Base-by-base conservation (phyloP, 2,329 filamentous ascomycete species). In the Cadophora sp. region DNA sequence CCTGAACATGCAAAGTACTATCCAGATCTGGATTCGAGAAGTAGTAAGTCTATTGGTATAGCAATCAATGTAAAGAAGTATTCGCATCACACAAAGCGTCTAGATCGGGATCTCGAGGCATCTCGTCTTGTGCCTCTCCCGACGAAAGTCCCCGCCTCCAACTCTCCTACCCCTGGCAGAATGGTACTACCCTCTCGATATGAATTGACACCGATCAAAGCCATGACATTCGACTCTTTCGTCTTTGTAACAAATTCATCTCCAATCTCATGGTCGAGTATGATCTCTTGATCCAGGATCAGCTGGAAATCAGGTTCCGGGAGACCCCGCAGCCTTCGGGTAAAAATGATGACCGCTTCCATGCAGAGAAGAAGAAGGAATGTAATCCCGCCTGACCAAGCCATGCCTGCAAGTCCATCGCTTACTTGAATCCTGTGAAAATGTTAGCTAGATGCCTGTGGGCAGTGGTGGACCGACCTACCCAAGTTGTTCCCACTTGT, bases 401-500 rank as follows among this genome's bases (percentile, higher is more conserved):
- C 24, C 40, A 61, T 61, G 7, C 55, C 64, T 12, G 50, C 55
- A 4, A 65, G 55, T 4, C 43, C 64, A 24, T 65, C 64, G 19
- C 43, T 51, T 19, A 65, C 24, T 65, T 65, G 64, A n/a, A 65
- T 65, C n/a, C 64, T 65, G 7, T 43, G 31, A 9, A 22, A 22
- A 22, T 1, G 11, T 46, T 46, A 46, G 43, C 43, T 4, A 16
- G 16, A 46, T 27, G 14, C 6, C 2, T 6, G 22, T 14, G 6
- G 37, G 5, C 22, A 53, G 12, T 24, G 26, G 29, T 4, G 11
- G 8, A 16, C 5, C 11, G 24, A 27, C n/a, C 2, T 51, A 65
- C 64, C 64, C 64, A 26, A 65, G 64, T n/a, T 65, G 64, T 53
- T 65, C 64, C 53, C 55, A 59, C 11, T 58, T 48, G 9, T 61